Percentiles rank a stretch among this genome's conserved stretches.
Evolutionary conservation across 768 basidiomycete genomes (phyloP).

Genomic region (Neoboletus brunneissimus): DNA sequence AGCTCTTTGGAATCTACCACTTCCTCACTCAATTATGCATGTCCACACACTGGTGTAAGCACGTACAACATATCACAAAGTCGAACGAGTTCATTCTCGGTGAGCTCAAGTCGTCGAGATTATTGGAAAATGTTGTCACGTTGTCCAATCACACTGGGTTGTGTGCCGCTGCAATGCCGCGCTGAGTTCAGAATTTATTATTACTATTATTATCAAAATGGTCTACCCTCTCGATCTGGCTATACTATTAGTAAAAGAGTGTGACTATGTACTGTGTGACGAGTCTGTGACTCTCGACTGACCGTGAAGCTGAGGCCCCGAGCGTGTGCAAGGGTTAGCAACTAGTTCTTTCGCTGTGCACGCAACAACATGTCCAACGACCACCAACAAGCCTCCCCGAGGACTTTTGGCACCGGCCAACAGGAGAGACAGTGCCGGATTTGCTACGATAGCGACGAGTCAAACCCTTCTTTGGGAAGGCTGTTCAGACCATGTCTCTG

Average conservation of each 20-base stretch:
- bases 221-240: no score
- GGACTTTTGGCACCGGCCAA: slow-evolving; percentile 15
- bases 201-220: no score
- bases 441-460: slow-evolving; percentile 67
- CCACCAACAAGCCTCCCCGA: slow-evolving; percentile 4
- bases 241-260: no score
- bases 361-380: slow-evolving; percentile 19
- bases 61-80: background rate
- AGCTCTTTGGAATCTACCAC: no score
- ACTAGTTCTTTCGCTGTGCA: background rate
- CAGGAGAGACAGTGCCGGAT: slow-evolving; percentile 78
- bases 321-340: no score
- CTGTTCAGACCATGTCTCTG: slow-evolving; percentile 73
- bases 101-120: background rate
- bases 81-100: background rate
- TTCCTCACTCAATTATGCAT: background rate
- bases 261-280: background rate
- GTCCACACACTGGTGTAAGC: background rate
- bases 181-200: background rate
- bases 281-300: background rate
- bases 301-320: background rate
- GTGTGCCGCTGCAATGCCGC: background rate
- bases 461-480: slow-evolving; percentile 61
- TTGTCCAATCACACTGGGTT: no score
- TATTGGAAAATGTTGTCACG: background rate